Base-by-base conservation (phyloP, 2,329 filamentous ascomycete species). In the Capronia epimyces region DNA sequence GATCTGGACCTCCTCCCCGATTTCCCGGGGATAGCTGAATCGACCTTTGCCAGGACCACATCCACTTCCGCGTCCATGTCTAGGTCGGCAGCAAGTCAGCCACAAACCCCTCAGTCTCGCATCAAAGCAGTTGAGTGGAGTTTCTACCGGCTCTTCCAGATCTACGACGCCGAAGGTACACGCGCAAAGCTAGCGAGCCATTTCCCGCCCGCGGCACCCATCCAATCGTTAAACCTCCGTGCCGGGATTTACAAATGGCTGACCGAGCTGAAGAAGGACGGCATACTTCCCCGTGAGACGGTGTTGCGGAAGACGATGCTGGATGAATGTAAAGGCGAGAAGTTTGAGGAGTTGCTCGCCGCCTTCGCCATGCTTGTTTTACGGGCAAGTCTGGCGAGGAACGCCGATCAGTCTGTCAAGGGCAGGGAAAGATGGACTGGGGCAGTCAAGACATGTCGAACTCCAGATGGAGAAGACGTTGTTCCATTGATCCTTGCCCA, bases 281-380 rank as follows among this genome's bases (percentile, higher is more conserved):
- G 89, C 24, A 74, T 84, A 0, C 74, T 97, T 7, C 87, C 89
- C 2, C 78, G 87, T 43, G 89, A 95, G 63, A 79, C 80, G 0
- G 79, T 94, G 1, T 71, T 97, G 25, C 82, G 93, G 45, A 96
- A 95, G 72, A 95, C 89, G 0, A 95, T 96, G 87, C 75, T 98
- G 45, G 93, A 98, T 65, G 91, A 98, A 62, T 98, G 93, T 71
- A 90, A 86, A 59, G 91, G 91, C 4, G 89, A 95, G 48, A 84
- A 88, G 57, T 80, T 97, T 48, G 89, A 90, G 65, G 93, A 98
- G 64, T 72, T 95, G 1, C 75, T 97, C 22, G 82, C 88, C 2
- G 76, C 82, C 0, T 94, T 98, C 62, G 96, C 91, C 1, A 87
- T 86, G 12, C 80, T 82, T 0, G 89, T 95, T 0, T 67, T 97